phyloP scores from a whole-genome alignment of 208 protist species.

The Acanthamoeba triangularis region DNA sequence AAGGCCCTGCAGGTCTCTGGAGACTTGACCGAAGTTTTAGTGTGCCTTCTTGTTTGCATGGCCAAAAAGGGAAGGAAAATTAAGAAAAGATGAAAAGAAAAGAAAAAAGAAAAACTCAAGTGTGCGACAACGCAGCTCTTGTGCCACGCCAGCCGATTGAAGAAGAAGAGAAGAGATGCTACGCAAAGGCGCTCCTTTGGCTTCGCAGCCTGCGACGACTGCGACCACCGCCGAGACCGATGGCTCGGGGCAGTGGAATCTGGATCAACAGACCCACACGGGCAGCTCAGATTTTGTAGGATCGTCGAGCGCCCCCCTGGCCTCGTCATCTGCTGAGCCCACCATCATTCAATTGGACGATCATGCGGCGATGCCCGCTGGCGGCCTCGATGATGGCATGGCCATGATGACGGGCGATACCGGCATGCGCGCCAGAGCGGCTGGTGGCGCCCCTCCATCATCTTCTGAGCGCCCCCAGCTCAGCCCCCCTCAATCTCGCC shows the following conservation, averaged over 20 bases:
- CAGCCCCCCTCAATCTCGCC: neutral
- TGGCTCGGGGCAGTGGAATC: neutral
- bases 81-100: too few relatives aligned
- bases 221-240: neutral
- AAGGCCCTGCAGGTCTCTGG: too few relatives aligned
- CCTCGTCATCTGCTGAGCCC: neutral
- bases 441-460: neutral
- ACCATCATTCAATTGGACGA: slow-evolving; percentile 44
- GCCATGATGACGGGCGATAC: slow-evolving; percentile 6
- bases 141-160: neutral
- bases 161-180: neutral
- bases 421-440: neutral
- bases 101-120: too few relatives aligned
- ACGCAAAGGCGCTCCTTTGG: neutral
- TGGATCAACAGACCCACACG: neutral
- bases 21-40: too few relatives aligned
- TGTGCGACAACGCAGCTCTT: too few relatives aligned
- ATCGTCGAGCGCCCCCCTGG: neutral
- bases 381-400: neutral
- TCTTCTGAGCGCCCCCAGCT: neutral
- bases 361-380: neutral
- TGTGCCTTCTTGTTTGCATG: too few relatives aligned
- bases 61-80: too few relatives aligned
- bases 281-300: neutral
- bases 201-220: neutral